Base-by-base conservation (phyloP, 768 basidiomycete species). In the Asterophora lycoperdoides region DNA sequence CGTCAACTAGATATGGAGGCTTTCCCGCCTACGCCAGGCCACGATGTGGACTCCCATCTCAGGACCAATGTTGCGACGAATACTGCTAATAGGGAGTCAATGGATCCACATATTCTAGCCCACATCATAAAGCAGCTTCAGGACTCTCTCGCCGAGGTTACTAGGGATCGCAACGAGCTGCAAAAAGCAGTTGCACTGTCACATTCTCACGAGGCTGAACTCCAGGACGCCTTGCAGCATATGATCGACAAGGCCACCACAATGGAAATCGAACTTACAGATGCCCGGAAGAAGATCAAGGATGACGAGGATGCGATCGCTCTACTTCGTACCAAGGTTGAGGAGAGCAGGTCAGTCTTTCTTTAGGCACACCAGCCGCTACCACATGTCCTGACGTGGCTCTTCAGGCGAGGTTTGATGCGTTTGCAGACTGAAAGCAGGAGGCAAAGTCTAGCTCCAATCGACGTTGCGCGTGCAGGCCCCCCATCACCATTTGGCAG, bases 241-340 rank as follows among this genome's bases (percentile, higher is more conserved):
- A 77, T 86, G 69, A 79, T 79, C 9, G 86, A 86, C 50, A 84
- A 81, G 64, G 84, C 80, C 20, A 75, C 79, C 18, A 58, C 59
- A 5, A 64, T 79, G 48, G 82, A 86, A 55, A 79, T 78, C 48
- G 74, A 81, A 37, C 70, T 88, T 5, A 73, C 72, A 44, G 68
- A 67, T 23, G 70, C 78, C 28, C 70, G 67, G 57, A 70, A 62
- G 56, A 81, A 79, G 59, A 72, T 71, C 40, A 78, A 74, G 50
- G 89, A 91, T 40, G 84, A 89, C 47, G 87, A 88, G 59, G 83
- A 90, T 51, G 83, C 86, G 32, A 87, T 93, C 41, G 66, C 71
- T 2, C 68, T 92, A 65, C 69, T 93, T 42, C 78, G 90, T 30
- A 74, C 79, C n/a, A 92, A 91, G 63, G 87, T 92, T 3, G 89